phyloP scores from a whole-genome alignment of 208 protist species.

The Leishmania martiniquensis region DNA sequence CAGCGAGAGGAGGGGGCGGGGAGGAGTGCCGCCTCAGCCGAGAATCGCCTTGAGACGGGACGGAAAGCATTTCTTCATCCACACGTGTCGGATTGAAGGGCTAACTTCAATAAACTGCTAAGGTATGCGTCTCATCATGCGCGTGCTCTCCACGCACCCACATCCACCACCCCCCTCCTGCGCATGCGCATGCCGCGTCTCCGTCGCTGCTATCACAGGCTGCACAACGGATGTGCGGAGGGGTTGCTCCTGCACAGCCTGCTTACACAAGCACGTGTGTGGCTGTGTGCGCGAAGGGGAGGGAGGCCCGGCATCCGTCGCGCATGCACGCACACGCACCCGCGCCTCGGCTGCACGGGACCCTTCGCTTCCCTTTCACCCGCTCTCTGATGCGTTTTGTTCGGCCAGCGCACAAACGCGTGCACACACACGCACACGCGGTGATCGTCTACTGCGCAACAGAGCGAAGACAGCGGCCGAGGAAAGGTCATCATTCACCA shows the following conservation, averaged over 20 bases:
- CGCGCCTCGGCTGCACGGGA: background rate
- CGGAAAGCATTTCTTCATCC: background rate
- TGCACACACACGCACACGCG: too few relatives aligned
- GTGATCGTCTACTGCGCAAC: too few relatives aligned
- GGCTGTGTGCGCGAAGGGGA: too few relatives aligned
- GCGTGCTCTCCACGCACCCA: background rate
- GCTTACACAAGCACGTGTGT: slow-evolving; percentile 42
- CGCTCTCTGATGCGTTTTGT: slow-evolving; percentile 30
- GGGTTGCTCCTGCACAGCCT: slow-evolving; percentile 20
- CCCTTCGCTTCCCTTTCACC: background rate
- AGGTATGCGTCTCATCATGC: slow-evolving; percentile 26
- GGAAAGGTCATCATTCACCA: slow-evolving; percentile 26
- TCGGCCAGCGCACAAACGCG: slow-evolving; percentile 13
- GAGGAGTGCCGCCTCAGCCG: background rate
- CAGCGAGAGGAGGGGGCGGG: background rate
- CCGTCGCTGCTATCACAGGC: slow-evolving; percentile 33
- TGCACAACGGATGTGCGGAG: slow-evolving; percentile 7
- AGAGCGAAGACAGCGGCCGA: slow-evolving; percentile 14
- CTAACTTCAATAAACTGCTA: slow-evolving; percentile 22
- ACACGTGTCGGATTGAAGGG: slow-evolving; percentile 27
- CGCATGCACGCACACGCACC: background rate
- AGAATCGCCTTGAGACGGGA: background rate
- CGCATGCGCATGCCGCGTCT: background rate
- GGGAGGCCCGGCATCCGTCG: background rate
- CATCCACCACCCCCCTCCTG: background rate